A percentile compares a stretch with the other conserved stretches of the same genome.
Evolutionary conservation across 805 yeast species (phyloP).

Genomic region (Cyberlindnera amylophila): DNA sequence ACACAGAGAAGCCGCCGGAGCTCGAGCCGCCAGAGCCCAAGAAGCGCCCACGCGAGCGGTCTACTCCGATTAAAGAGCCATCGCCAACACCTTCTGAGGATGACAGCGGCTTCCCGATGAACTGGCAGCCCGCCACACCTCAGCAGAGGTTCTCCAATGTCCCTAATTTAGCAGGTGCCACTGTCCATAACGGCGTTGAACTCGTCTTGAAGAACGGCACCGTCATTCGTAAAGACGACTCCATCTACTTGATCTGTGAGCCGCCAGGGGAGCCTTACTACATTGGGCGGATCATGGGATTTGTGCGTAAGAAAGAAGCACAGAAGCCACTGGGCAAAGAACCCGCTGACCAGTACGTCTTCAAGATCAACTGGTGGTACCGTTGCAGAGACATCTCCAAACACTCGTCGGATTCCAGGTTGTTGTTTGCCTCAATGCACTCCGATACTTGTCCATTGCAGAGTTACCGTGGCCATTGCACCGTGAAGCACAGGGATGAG

Average conservation of each 20-base stretch:
- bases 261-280: constrained; percentile 95
- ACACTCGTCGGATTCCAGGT: constrained; percentile 63
- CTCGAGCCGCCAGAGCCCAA: constrained; percentile 1
- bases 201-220: constrained; percentile 22
- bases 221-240: constrained; percentile 41
- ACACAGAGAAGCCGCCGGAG: constrained; percentile 20
- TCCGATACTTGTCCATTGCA: constrained; percentile 75
- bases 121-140: constrained; percentile 23
- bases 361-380: constrained; percentile 87
- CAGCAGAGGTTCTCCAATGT: constrained; percentile 31
- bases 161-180: constrained; percentile 37
- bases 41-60: constrained; percentile 10
- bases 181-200: constrained; percentile 25
- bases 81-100: constrained; percentile 12
- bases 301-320: constrained; percentile 36
- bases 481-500: constrained; percentile 65
- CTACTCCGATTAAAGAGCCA: constrained; percentile 8
- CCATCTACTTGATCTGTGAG: constrained; percentile 79
- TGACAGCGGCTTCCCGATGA: constrained; percentile 20
- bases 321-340: constrained; percentile 28
- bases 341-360: constrained; percentile 49
- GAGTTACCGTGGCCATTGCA: constrained; percentile 71
- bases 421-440: constrained; percentile 81
- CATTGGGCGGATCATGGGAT: constrained; percentile 79
- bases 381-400: constrained; percentile 82